Percentiles rank a stretch among this genome's conserved stretches.
These are phyloP conservation scores for Podospora conica DNA, from an alignment of 495 filamentous ascomycete genomes.

Conservation along the genomic window DNA sequence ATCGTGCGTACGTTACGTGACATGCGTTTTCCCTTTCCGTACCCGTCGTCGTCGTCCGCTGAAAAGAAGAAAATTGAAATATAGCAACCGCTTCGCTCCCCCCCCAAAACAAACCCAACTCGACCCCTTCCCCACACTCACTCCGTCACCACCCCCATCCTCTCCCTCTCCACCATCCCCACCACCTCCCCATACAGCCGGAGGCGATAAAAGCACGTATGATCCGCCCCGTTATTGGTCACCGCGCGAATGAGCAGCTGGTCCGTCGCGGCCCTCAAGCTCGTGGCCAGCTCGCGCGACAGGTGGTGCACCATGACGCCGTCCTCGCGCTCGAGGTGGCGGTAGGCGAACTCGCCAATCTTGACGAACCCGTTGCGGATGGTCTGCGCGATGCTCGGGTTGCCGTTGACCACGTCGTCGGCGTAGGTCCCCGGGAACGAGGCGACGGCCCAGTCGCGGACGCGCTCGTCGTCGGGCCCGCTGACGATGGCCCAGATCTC, in stretches of 20 bases:
- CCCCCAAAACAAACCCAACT: neutral
- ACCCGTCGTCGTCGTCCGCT: neutral
- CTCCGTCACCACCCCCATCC: too few species aligned
- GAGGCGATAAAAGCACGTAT: slow-evolving; percentile 59
- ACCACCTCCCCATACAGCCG: slow-evolving; percentile 45
- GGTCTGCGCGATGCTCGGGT: neutral
- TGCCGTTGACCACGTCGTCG: slow-evolving; percentile 12
- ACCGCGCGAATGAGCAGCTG: slow-evolving; percentile 45
- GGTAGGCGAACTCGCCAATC: slow-evolving; percentile 49
- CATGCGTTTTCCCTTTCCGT: neutral
- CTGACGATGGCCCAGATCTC: slow-evolving; percentile 52
- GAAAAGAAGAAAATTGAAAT: neutral
- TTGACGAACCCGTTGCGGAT: slow-evolving; percentile 39
- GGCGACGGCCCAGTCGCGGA: slow-evolving; percentile 26
- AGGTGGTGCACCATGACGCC: slow-evolving; percentile 48
- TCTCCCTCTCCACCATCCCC: neutral
- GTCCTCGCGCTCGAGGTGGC: slow-evolving; percentile 35
- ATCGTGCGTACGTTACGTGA: neutral
- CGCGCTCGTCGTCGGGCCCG: slow-evolving; percentile 25
- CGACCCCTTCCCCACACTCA: neutral
- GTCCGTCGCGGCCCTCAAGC: slow-evolving; percentile 30
- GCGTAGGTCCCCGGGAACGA: slow-evolving; percentile 19
- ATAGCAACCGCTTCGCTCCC: neutral
- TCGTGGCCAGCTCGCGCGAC: slow-evolving; percentile 30
- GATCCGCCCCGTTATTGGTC: slow-evolving; percentile 27